A percentile compares a stretch with the other conserved stretches of the same genome.
These are phyloP conservation scores for Cladophialophora carrionii DNA, from an alignment of 2,329 filamentous ascomycete species.

Conservation along the genomic window DNA sequence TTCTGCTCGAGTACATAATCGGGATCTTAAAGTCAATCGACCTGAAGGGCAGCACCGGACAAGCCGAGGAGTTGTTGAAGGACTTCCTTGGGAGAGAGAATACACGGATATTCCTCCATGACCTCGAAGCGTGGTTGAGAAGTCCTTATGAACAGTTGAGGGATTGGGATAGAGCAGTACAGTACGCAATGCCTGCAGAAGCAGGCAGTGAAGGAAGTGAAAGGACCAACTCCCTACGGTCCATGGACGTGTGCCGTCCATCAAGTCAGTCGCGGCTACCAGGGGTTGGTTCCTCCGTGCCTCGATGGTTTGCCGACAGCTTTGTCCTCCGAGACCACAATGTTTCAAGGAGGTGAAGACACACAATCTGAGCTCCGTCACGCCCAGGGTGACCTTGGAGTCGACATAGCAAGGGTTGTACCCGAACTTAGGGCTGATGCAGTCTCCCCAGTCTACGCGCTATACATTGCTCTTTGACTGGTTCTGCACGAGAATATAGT, in stretches of 20 bases:
- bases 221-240: not conserved
- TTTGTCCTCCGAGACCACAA: constrained; percentile 21
- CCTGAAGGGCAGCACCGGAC: constrained; percentile 74
- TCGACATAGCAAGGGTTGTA: not conserved
- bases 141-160: constrained; percentile 74
- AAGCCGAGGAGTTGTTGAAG: constrained; percentile 75
- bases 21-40: constrained; percentile 82
- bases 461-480: not conserved
- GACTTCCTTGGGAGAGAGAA: constrained; percentile 78
- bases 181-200: constrained; percentile 58
- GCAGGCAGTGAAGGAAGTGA: not conserved
- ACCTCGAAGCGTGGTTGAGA: constrained; percentile 78
- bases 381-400: no score
- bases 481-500: not conserved
- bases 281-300: constrained; percentile 9
- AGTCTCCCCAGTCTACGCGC: not conserved
- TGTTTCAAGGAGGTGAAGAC: not conserved
- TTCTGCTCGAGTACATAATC: constrained; percentile 82
- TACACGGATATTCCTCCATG: constrained; percentile 78
- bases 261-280: constrained; percentile 7
- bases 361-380: not conserved
- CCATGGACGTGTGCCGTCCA: constrained; percentile 4
- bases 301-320: constrained; percentile 28
- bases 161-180: constrained; percentile 79
- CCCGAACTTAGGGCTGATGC: no score